Evolutionary conservation across 176 grass and related monocot species (phyloP), one percentile per base, ranked within the genome.

Genomic region (Oryza punctata): DNA sequence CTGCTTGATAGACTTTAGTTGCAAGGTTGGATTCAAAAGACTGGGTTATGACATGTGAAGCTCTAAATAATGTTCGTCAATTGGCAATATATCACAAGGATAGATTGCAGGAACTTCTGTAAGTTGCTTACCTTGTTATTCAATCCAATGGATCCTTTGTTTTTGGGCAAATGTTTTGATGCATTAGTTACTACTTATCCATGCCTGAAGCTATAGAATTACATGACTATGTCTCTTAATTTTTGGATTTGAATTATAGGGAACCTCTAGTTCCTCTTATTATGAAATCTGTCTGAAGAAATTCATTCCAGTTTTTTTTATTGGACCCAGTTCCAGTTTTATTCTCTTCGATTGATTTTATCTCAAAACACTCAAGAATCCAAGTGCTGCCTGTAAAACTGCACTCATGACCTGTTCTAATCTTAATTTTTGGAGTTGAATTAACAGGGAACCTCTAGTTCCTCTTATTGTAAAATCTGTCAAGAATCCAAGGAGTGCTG

Each of bases 401-500:
- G 96, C 93, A 61, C 72, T 99, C 61, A 96, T 99, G 96, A 88
- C 93, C 40, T 99, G 90, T 71, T 78, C 91, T 75, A 91, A 96
- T 87, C 92, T 99, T 61, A 41, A 41, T 41, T 41, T 11, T 85
- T 41, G 35, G 8, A n/a, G 54, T 78, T 85, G 37, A 80, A 54
- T 91, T 65, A 27, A 27, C 80, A 99, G 96, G 78, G 91, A 44
- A 8, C 14, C 72, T 64, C 81, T 99, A 70, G 84, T 99, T 87
- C 91, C 90, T 82, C 85, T 99, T 73, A 82, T 96, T 73, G 96
- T 99, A 61, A 99, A 96, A 73, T 95, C 93, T 41, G 74, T 99
- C 40, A 99, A 99, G 85, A 96, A 92, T 82, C 96, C 96, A 69
- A 95, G 96, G 82, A 99, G 96, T 92, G 96, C 96, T 85, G 85